Percentiles rank a stretch among this genome's conserved stretches.
Conservation (phyloP, 306 rosid species). For the Sicyos baderoa region DNA sequence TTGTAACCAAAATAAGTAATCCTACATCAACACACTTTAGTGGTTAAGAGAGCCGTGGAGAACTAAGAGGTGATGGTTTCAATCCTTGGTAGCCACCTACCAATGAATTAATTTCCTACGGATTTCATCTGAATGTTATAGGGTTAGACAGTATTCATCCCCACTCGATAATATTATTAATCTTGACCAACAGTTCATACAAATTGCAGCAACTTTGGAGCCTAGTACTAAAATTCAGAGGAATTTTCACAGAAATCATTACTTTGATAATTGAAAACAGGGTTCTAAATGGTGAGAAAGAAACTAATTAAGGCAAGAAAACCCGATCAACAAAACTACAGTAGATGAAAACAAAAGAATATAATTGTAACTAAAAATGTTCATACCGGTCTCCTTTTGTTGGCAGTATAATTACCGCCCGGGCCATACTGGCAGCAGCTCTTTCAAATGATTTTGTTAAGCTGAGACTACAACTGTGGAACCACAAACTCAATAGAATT, state of each 20-base stretch:
- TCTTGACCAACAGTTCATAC: background rate
- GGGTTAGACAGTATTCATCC: background rate
- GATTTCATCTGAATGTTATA: too few species aligned
- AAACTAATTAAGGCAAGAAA: background rate
- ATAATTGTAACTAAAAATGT: constrained; percentile 21
- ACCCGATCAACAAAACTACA: background rate
- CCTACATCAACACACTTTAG: background rate
- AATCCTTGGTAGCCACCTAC: too few species aligned
- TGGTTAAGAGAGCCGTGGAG: too few species aligned
- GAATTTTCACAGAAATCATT: constrained; percentile 2
- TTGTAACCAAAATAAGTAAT: background rate
- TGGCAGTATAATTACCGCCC: constrained; percentile 84
- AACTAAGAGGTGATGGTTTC: too few species aligned
- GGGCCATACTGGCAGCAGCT: constrained; percentile 88
- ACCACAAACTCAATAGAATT: constrained; percentile 30
- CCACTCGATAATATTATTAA: background rate
- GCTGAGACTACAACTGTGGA: constrained; percentile 77
- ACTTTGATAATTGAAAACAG: background rate
- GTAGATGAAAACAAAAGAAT: background rate
- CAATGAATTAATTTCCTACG: too few species aligned
- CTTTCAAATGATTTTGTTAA: constrained; percentile 87
- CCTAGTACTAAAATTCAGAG: background rate
- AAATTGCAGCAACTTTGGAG: background rate
- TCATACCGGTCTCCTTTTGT: constrained; percentile 84
- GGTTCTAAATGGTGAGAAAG: background rate